Evolutionary conservation across 129 eudicot genomes (phyloP).

Genomic region (Arctium lappa): DNA sequence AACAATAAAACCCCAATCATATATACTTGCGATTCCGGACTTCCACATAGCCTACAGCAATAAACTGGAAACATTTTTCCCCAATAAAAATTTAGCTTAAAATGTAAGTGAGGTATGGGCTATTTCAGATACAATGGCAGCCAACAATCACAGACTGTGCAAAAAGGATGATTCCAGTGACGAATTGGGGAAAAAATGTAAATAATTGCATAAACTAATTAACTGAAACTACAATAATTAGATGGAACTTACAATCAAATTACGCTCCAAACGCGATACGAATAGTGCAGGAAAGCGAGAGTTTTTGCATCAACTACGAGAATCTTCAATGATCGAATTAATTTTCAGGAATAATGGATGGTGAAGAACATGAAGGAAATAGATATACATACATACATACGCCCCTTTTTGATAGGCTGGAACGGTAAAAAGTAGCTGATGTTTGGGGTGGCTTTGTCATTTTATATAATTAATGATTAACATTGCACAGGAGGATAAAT

Average conservation of each 20-base stretch:
- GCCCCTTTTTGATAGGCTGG: too few relatives aligned
- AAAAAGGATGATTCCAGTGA: neutral
- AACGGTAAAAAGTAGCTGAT: too few relatives aligned
- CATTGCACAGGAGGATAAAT: too few relatives aligned
- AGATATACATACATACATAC: too few relatives aligned
- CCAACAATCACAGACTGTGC: neutral
- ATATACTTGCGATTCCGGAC: neutral
- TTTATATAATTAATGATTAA: too few relatives aligned
- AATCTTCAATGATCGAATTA: neutral
- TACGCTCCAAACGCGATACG: conserved; percentile 1
- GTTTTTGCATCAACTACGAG: conserved; percentile 1
- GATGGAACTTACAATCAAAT: conserved; percentile 17
- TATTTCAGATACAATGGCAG: conserved; percentile 4
- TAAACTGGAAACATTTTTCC: neutral
- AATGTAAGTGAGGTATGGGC: neutral
- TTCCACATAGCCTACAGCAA: neutral
- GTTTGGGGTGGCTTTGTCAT: too few relatives aligned
- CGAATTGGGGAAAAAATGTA: neutral
- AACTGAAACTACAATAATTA: neutral
- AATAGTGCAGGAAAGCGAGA: neutral
- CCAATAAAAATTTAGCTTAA: neutral
- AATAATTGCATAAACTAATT: conserved; percentile 1
- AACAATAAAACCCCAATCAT: neutral
- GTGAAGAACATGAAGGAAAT: neutral
- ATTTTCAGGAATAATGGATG: neutral